Evolutionary conservation across 2,329 filamentous ascomycete genomes (phyloP).

Genomic region (Venturia asperata): DNA sequence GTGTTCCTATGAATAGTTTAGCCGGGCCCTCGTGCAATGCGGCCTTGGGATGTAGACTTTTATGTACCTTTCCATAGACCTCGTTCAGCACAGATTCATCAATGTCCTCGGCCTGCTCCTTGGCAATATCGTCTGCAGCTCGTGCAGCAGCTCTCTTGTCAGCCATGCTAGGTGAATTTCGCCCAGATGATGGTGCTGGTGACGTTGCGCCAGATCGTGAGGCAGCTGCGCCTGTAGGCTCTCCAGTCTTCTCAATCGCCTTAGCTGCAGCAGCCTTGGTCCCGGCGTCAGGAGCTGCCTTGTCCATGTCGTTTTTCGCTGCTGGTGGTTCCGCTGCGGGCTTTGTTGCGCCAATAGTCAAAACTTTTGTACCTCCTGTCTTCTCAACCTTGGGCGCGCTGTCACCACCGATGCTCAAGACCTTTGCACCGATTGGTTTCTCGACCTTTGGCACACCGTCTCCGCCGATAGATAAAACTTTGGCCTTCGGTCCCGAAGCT

Average conservation of each 20-base stretch:
- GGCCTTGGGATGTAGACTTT: background rate
- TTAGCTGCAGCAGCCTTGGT: conserved; percentile 81
- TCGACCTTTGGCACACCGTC: conserved; percentile 49
- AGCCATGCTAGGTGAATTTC: conserved; percentile 64
- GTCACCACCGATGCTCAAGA: conserved; percentile 41
- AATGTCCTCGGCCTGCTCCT: conserved; percentile 71
- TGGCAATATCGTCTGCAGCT: conserved; percentile 74
- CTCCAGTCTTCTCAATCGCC: conserved; percentile 85
- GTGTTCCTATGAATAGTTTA: conserved; percentile 45
- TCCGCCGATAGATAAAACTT: conserved; percentile 54
- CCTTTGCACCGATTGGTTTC: conserved; percentile 51
- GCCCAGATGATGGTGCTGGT: conserved; percentile 73
- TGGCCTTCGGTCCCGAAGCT: conserved; percentile 47
- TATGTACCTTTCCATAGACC: conserved; percentile 71
- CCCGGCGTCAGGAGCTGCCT: conserved; percentile 56
- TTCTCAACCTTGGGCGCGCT: conserved; percentile 49
- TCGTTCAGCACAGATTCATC: conserved; percentile 83
- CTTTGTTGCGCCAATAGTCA: conserved; percentile 27
- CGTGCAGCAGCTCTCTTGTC: conserved; percentile 55
- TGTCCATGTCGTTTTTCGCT: conserved; percentile 40
- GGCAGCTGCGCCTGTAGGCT: conserved; percentile 46
- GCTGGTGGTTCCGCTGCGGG: conserved; percentile 36
- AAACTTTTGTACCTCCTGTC: conserved; percentile 56
- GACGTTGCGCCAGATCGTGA: conserved; percentile 63
- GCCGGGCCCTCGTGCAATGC: background rate